Evolutionary conservation across 257 asterid species (phyloP).

Genomic region (Sherardia arvensis): DNA sequence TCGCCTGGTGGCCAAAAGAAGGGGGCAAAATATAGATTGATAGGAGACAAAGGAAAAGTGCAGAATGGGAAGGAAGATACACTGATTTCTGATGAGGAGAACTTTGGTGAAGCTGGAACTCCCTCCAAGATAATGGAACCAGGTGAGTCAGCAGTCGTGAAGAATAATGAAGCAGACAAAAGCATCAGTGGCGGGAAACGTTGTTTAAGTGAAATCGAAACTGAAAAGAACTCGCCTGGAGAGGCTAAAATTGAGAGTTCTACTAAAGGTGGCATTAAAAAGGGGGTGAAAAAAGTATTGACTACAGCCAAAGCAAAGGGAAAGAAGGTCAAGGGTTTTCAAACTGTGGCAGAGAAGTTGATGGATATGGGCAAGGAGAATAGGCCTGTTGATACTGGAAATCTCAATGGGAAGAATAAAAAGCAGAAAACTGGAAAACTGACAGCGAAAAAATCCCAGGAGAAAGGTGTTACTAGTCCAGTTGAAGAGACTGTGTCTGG

Average conservation of each 20-base stretch:
- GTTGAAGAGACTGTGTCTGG: conserved; percentile 18
- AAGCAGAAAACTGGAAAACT: conserved; percentile 13
- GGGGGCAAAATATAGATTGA: conserved; percentile 15
- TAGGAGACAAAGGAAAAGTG: conserved; percentile 9
- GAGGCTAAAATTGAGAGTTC: conserved; percentile 17
- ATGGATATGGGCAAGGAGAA: conserved; percentile 42
- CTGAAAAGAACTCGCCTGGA: conserved; percentile 3
- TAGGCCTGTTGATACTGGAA: conserved; percentile 10
- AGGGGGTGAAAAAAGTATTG: conserved; percentile 4
- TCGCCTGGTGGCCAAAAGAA: too few relatives aligned
- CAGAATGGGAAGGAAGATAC: conserved; percentile 8
- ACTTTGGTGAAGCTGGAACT: conserved; percentile 23
- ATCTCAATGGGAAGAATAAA: conserved; percentile 15
- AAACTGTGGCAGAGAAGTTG: conserved; percentile 21
- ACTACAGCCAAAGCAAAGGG: conserved; percentile 5
- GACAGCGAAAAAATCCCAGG: conserved; percentile 19
- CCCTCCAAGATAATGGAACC: neutral
- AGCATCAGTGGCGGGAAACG: conserved; percentile 30
- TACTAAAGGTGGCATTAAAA: conserved; percentile 18
- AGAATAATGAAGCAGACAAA: conserved; percentile 22
- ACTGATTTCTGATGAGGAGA: conserved; percentile 8
- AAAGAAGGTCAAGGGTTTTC: conserved; percentile 9
- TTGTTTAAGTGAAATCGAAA: conserved; percentile 28
- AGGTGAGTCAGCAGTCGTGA: conserved; percentile 18
- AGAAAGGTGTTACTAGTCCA: conserved; percentile 5